Base-by-base conservation (phyloP, 2,329 filamentous ascomycete genomes). In the Venturiaceae sp. region DNA sequence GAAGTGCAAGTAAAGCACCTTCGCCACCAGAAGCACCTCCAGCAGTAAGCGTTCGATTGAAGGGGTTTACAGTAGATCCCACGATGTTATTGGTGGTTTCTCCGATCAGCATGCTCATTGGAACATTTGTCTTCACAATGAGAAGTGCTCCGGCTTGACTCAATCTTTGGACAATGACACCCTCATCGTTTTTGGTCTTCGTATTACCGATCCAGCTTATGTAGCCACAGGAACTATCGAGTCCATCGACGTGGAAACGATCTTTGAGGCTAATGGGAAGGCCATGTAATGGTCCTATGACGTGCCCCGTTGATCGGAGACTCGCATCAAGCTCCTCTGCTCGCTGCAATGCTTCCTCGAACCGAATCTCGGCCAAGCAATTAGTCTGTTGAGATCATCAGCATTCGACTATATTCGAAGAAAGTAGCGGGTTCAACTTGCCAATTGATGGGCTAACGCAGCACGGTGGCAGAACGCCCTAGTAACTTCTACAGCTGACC, bases 21-120 rank as follows among this genome's bases (percentile, higher is more conserved):
- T 81, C 79, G 23, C 79, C 79, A 9, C 79, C 79, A 3, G 75
- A 77, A 60, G 74, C 77, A 11, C 79, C 79, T 3, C 79, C 80
- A 3, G 77, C 75, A 4, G 79, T 81, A 19, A 80, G 68, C 2
- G 66, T 63, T 9, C 65, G 68, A 59, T 80, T 79, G 56, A 74
- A 67, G 0, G 78, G 75, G 61, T 81, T 80, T 30, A 80, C 63
- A 1, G 75, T 72, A 11, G 72, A 66, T 3, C 73, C 73, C 52
- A 75, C 76, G 41, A 75, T 61, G 59, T 80, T 77, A 64, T 81
- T 81, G 64, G 80, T 77, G 1, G 72, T 76, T 62, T 81, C 78
- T 14, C 77, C 63, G 3, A 73, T 70, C 75, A 80, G 77, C 62
- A 82, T 72, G 0, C 78, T 80, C 60, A 79, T 76, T 4, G 80